Conservation (phyloP, 768 basidiomycete genomes). For the Collybia sordida region DNA sequence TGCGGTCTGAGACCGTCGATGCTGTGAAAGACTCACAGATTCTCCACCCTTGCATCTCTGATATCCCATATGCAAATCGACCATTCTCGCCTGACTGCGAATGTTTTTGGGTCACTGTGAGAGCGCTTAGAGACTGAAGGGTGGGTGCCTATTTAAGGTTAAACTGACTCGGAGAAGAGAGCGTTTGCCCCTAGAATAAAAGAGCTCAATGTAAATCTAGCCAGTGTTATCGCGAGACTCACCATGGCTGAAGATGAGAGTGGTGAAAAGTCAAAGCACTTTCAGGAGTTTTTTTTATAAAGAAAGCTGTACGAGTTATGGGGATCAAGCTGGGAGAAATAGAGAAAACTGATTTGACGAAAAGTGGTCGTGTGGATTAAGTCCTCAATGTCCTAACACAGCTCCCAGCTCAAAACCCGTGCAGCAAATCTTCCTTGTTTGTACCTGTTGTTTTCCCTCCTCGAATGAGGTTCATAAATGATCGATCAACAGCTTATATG, state of each 20-base stretch:
- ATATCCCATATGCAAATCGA: conserved; percentile 71
- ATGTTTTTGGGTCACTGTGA: conserved; percentile 77
- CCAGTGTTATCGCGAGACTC: conserved; percentile 13
- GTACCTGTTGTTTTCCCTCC: conserved; percentile 21
- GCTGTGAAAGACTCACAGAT: conserved; percentile 68
- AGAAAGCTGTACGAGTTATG: conserved; percentile 6
- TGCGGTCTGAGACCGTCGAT: background rate
- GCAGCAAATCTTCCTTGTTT: conserved; percentile 24
- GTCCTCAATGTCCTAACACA: conserved; percentile 20
- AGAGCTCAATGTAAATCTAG: background rate
- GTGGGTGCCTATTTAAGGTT: conserved; percentile 3
- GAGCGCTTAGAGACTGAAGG: conserved; percentile 13
- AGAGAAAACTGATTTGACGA: conserved; percentile 17
- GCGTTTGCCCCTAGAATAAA: conserved; percentile 74
- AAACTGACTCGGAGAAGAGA: conserved; percentile 72
- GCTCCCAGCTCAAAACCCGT: conserved; percentile 14
- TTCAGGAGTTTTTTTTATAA: conserved; percentile 8
- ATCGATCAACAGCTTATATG: too few species aligned
- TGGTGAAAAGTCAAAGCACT: conserved; percentile 3
- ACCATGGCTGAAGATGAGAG: conserved; percentile 27
- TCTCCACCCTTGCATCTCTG: conserved; percentile 99
- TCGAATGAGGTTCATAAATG: background rate
- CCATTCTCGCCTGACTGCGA: conserved; percentile 72
- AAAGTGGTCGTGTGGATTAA: conserved; percentile 37
- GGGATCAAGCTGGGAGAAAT: conserved; percentile 17